These are phyloP conservation scores for Termitomyces sp. DNA, from an alignment of 768 basidiomycete species.

Conservation along the genomic window DNA sequence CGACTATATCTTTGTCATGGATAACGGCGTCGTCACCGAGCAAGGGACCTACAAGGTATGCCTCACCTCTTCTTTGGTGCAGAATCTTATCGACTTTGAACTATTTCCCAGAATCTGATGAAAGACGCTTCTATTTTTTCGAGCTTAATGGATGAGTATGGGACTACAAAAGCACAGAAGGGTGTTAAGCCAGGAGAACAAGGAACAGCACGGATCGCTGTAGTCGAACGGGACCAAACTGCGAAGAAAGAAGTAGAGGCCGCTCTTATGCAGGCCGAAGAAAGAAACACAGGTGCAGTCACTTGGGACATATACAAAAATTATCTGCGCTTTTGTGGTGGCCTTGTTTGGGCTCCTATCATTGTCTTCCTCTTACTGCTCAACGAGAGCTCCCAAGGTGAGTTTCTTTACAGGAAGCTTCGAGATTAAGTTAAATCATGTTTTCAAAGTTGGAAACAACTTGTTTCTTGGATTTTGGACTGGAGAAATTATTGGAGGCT, in stretches of 20 bases:
- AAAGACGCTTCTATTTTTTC: conserved; percentile 37
- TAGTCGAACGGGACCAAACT: conserved; percentile 3
- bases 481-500: conserved; percentile 43
- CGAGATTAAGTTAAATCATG: neutral
- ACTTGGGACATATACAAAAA: conserved; percentile 40
- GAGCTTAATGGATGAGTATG: conserved; percentile 52
- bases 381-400: conserved; percentile 47
- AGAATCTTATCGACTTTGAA: neutral
- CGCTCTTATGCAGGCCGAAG: conserved; percentile 48
- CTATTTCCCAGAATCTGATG: conserved; percentile 35
- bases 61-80: conserved; percentile 2
- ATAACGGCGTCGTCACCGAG: conserved; percentile 53
- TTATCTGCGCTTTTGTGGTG: conserved; percentile 44
- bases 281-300: conserved; percentile 50
- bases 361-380: conserved; percentile 39
- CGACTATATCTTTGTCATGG: conserved; percentile 63
- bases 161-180: conserved; percentile 31
- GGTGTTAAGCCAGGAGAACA: conserved; percentile 19
- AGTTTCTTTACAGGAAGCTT: neutral
- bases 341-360: conserved; percentile 41
- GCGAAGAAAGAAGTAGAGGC: conserved; percentile 23
- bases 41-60: conserved; percentile 53
- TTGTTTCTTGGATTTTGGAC: conserved; percentile 77
- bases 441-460: conserved; percentile 47
- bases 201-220: neutral